Base-by-base conservation (phyloP, 2,329 filamentous ascomycete species). In the Aspergillus hortae region DNA sequence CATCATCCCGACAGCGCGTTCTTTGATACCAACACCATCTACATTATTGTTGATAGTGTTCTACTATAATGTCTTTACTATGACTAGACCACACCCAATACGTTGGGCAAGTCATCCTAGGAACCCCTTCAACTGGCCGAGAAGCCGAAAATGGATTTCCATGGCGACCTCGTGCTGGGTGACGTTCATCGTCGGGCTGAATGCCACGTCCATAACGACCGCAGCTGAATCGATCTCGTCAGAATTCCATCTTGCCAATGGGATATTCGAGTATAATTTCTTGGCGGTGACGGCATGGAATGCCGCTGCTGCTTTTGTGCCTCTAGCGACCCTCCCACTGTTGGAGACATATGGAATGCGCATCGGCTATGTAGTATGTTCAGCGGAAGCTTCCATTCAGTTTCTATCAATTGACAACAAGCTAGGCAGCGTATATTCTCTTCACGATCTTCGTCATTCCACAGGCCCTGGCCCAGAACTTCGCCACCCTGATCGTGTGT, bases 371-470 rank as follows among this genome's bases (percentile, higher is more conserved):
- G 25, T 51, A 45, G 54, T 56, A 52, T 19, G 45, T 21, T 40
- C 23, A 30, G 3, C 27, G 3, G 10, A 10, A 9, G 7, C 3
- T 1, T 30, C 10, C 27, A 11, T 30, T 2, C 21, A 12, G 4
- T 7, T 12, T 9, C 15, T 15, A 30, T 14, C 15, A 4, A 23
- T 40, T 15, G 14, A 30, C 27, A 17, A 6, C 15, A 23, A 11
- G 9, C 35, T 10, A 49, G 48, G 32, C 62, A 69, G 51, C 67
- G 65, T 54, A 73, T 72, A 7, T 77, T 74, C 48, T 66, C 6
- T 66, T 77, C 35, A 63, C 75, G 23, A 65, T 74, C 17, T 77
- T 76, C 51, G 60, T 75, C 5, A 63, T 78, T 9, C 72, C 73
- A 0, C 73, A 74, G 51, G 74, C 69, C 0, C 50, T 77, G 7